Evolutionary conservation across 108 stramenopile genomes (phyloP).

Genomic region (Cylindrotheca fusiformis): DNA sequence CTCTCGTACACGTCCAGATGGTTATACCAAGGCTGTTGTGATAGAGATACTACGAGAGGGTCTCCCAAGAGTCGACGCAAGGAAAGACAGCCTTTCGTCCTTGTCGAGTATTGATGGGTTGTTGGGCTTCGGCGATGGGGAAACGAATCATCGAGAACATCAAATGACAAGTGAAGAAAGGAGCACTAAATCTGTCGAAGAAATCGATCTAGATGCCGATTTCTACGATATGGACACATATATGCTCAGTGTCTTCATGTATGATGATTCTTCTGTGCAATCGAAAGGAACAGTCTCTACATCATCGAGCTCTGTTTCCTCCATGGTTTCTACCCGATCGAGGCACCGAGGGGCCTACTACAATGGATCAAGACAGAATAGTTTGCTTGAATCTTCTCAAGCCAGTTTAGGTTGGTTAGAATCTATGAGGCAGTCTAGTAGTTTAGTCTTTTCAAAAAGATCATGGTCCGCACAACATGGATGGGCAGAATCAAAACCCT

Average conservation of each 20-base stretch:
- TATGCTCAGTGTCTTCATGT: neutral
- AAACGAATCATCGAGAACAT: no score
- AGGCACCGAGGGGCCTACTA: neutral
- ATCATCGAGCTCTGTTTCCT: neutral
- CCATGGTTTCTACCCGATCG: neutral
- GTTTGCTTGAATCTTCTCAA: no score
- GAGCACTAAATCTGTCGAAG: neutral
- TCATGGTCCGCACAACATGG: neutral
- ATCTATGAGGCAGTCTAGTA: neutral
- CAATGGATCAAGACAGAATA: no score
- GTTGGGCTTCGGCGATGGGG: no score
- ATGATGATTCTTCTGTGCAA: neutral
- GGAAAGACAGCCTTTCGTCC: no score
- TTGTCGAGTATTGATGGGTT: no score
- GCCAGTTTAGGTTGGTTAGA: neutral
- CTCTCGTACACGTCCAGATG: no score
- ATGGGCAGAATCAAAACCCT: neutral
- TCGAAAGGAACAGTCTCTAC: neutral
- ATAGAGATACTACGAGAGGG: no score
- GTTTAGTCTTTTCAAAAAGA: neutral
- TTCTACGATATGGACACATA: neutral
- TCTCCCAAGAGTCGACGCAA: no score
- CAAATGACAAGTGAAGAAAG: no score
- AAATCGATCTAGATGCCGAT: neutral
- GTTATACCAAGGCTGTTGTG: no score